phyloP scores from a whole-genome alignment of 2,329 filamentous ascomycete species.

The Trichophyton verrucosum region DNA sequence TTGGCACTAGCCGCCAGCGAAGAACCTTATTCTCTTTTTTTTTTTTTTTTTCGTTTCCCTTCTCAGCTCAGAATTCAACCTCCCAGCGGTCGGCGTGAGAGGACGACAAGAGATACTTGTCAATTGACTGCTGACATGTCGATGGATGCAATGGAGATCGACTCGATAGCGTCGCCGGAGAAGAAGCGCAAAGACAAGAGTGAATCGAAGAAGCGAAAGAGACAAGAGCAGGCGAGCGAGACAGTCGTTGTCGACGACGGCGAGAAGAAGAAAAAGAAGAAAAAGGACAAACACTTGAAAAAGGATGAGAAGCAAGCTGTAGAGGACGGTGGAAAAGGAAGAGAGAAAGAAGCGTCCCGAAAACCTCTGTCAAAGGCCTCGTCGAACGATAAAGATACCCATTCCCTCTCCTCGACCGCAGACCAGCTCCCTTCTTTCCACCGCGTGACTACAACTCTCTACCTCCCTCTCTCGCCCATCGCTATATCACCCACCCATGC shows the following conservation, averaged over 20 bases:
- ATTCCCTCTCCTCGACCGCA: not conserved
- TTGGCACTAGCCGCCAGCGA: constrained; percentile 1
- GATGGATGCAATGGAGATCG: constrained; percentile 30
- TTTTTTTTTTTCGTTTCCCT: not conserved
- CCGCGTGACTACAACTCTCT: constrained; percentile 65
- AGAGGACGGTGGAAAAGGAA: not conserved
- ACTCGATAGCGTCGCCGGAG: constrained; percentile 19
- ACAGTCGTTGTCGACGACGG: constrained; percentile 15
- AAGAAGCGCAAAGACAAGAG: constrained; percentile 36
- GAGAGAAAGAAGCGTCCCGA: constrained; percentile 11
- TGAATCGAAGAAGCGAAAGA: constrained; percentile 37
- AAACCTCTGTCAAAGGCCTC: not conserved
- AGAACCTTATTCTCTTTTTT: not conserved
- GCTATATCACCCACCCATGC: constrained; percentile 41
- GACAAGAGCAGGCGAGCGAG: constrained; percentile 19
- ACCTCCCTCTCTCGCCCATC: constrained; percentile 48
- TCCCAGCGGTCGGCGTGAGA: not conserved
- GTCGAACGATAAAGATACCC: constrained; percentile 4
- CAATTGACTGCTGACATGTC: constrained; percentile 21
- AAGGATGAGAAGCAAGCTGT: not conserved
- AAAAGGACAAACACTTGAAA: constrained; percentile 9
- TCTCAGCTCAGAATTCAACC: not conserved
- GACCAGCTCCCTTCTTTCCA: constrained; percentile 53
- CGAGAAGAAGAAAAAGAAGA: constrained; percentile 22
- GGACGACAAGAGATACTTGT: not conserved